phyloP scores from a whole-genome alignment of 139 green algal species.

The Chlorella sp. region DNA sequence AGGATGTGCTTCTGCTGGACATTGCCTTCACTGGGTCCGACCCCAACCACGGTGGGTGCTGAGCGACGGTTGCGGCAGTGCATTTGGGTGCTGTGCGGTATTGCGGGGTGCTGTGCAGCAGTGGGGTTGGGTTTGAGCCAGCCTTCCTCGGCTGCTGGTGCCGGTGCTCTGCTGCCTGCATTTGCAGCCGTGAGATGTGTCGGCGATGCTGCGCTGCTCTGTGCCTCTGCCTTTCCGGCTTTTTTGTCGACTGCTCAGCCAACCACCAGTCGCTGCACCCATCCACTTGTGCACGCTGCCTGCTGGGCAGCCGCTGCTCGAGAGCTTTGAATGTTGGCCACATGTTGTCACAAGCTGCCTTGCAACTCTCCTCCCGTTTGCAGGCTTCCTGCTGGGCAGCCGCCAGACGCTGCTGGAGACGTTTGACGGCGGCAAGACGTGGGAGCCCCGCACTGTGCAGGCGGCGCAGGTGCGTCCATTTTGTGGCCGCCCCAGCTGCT shows the following conservation, averaged over 20 bases:
- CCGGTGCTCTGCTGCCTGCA: too few relatives aligned
- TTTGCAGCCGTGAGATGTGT: background rate
- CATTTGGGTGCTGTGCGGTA: too few relatives aligned
- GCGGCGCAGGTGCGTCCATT: background rate
- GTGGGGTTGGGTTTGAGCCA: too few relatives aligned
- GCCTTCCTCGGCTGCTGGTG: too few relatives aligned
- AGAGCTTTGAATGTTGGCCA: too few relatives aligned
- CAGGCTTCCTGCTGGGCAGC: conserved; percentile 96
- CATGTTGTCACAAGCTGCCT: background rate
- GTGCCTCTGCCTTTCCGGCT: background rate
- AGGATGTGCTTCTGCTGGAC: conserved; percentile 95
- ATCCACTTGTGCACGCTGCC: background rate
- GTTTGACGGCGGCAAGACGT: conserved; percentile 94
- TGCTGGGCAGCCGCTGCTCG: background rate
- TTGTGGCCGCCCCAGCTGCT: background rate
- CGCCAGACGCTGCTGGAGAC: conserved; percentile 98
- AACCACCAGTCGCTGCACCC: background rate
- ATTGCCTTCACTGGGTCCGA: conserved; percentile 91
- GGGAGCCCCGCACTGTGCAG: conserved; percentile 75
- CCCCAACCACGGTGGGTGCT: conserved; percentile 83
- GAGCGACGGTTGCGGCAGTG: too few relatives aligned
- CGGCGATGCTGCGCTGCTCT: background rate
- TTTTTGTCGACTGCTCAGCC: background rate
- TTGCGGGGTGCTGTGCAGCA: background rate
- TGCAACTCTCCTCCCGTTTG: background rate